Evolutionary conservation across 2,329 filamentous ascomycete species (phyloP), one percentile per base, ranked within the genome.

Genomic region (Hypoxylon sp.): DNA sequence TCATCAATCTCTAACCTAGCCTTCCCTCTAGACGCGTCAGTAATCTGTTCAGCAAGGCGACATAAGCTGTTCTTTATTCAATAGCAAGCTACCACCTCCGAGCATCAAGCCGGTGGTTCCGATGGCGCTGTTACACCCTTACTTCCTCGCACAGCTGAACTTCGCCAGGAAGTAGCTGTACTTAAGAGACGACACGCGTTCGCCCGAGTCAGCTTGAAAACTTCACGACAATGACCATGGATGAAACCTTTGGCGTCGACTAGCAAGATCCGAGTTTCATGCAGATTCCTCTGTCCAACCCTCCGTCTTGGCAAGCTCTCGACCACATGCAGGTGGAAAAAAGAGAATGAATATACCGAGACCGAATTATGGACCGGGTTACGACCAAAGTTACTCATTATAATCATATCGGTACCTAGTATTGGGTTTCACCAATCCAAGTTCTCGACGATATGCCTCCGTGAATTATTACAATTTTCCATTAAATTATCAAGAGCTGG

Each of bases 21-120:
- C 1, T 34, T 3, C 19, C 11, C 9, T 64, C 8, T 61, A 70
- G 67, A 51, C 58, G 64, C 37, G 3, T 65, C 7, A 21, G 43
- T 30, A 61, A 57, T 51, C 8, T 63, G 3, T 51, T 70, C 46
- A 63, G 21, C 25, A 63, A 67, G 29, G n/a, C 50, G 14, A 45
- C 57, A 3, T 16, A 55, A 62, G n/a, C n/a, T 60, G 54, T 48
- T 12, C 19, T 25, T 16, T 37, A 41, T 46, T 27, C 5, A 53
- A 21, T 43, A 55, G 5, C 39, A 14, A 11, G 12, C 11, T 25
- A 32, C 34, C 23, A 14, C 29, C 19, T 46, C 19, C 41, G 2
- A 32, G 2, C n/a, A 3, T 14, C 5, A 43, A 16, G 27, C 51
- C 39, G 32, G 23, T 6, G 21, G 14, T 47, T 9, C 23, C 25